Evolutionary conservation across 1,139 yeast species (phyloP).

Genomic region (Saccharomycopsis hybrid): DNA sequence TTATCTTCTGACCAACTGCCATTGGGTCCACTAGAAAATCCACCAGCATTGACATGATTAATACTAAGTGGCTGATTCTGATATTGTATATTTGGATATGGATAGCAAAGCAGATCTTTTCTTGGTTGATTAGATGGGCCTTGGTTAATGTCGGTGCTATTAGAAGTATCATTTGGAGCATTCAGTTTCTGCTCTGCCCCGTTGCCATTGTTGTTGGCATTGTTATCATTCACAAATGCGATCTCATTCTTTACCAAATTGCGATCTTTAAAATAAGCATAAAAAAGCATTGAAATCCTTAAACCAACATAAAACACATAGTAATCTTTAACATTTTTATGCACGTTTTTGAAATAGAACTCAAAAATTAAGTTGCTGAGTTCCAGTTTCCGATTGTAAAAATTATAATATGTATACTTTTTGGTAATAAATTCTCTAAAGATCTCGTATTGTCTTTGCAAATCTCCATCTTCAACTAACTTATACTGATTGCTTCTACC

Average conservation of each 20-base stretch:
- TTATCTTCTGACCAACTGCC: too few species aligned
- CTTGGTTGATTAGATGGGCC: too few species aligned
- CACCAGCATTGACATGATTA: too few species aligned
- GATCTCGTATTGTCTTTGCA: slow-evolving; percentile 6
- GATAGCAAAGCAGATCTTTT: too few species aligned
- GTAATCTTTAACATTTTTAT: slow-evolving; percentile 11
- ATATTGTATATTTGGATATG: too few species aligned
- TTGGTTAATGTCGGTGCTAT: too few species aligned
- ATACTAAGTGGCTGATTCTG: too few species aligned
- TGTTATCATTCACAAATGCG: too few species aligned
- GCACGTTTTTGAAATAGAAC: slow-evolving; percentile 16
- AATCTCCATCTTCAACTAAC: background rate
- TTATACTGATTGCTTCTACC: slow-evolving; percentile 11
- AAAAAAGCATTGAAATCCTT: slow-evolving; percentile 18
- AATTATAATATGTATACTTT: slow-evolving; percentile 17
- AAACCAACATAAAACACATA: slow-evolving; percentile 20
- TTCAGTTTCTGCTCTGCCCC: too few species aligned
- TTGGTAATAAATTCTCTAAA: slow-evolving; percentile 11
- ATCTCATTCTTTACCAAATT: slow-evolving; percentile 2
- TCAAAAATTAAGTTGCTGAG: slow-evolving; percentile 18
- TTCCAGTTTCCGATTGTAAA: slow-evolving; percentile 16
- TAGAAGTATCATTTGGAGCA: too few species aligned
- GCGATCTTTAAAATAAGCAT: slow-evolving; percentile 19
- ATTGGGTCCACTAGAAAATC: too few species aligned
- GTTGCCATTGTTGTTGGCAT: too few species aligned